A percentile compares a stretch with the other conserved stretches of the same genome.
phyloP scores from a whole-genome alignment of 306 rosid species.

The Fagus sylvatica region DNA sequence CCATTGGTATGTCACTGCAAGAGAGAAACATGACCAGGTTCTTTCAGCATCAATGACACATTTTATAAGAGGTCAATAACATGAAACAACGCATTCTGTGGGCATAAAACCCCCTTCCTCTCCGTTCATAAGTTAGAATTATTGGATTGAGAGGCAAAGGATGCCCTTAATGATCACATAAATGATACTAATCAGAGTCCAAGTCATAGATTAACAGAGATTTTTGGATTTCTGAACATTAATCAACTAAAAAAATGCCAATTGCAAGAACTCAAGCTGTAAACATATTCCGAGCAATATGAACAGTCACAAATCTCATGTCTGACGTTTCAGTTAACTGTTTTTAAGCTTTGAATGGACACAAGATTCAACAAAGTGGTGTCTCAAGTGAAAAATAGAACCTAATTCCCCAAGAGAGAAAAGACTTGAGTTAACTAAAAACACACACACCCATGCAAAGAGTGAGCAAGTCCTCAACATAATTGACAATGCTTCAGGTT shows the following conservation, averaged over 20 bases:
- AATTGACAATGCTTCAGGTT: background rate
- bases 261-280: background rate
- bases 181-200: background rate
- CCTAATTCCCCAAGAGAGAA: background rate
- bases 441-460: background rate
- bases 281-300: background rate
- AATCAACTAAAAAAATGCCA: background rate
- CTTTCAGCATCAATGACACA: constrained; percentile 10
- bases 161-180: background rate
- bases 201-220: background rate
- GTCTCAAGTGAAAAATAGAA: background rate
- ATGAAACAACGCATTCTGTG: background rate
- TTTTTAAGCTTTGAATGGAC: background rate
- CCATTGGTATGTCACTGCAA: constrained; percentile 94
- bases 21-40: constrained; percentile 8
- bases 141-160: background rate
- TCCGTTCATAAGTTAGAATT: background rate
- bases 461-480: background rate
- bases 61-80: background rate
- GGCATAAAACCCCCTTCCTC: background rate
- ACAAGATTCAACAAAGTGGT: background rate
- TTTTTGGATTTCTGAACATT: background rate
- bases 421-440: background rate
- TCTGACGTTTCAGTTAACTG: background rate
- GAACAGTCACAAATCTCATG: background rate